Evolutionary conservation across 371 early-diverging fungal species (phyloP).

Genomic region (Mortierella sp.): DNA sequence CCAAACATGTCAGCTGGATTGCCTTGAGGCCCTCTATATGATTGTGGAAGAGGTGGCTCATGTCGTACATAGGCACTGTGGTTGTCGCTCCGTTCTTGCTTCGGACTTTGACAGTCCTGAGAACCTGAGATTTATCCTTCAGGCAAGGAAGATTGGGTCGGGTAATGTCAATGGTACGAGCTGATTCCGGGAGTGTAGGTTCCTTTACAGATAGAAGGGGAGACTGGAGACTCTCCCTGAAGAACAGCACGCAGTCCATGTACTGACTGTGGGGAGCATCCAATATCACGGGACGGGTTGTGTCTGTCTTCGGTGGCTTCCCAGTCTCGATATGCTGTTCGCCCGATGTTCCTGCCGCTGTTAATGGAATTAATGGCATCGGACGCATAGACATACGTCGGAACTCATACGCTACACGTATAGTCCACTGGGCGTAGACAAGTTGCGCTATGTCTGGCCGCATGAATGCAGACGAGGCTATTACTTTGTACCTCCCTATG

Average conservation of each 20-base stretch:
- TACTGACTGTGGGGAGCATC: too few species aligned
- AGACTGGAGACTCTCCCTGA: neutral
- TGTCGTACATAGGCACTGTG: conserved; percentile 24
- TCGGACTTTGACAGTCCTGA: neutral
- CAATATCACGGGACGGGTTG: too few species aligned
- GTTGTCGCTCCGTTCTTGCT: neutral
- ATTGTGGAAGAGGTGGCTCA: conserved; percentile 26
- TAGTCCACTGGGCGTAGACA: conserved; percentile 44
- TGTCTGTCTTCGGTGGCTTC: too few species aligned
- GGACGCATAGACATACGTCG: neutral
- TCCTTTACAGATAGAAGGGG: too few species aligned
- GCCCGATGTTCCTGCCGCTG: neutral
- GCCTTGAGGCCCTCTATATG: conserved; percentile 19
- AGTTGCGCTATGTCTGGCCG: conserved; percentile 27
- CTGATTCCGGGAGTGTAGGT: neutral
- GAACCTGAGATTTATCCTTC: neutral
- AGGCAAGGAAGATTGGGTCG: conserved; percentile 12
- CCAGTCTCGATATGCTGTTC: too few species aligned
- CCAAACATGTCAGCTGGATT: conserved; percentile 11
- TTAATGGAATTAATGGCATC: neutral
- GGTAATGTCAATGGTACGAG: neutral
- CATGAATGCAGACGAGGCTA: conserved; percentile 27
- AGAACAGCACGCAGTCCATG: conserved; percentile 33
- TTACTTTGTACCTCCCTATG: conserved; percentile 30
- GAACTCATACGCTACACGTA: conserved; percentile 19